These are phyloP conservation scores for Fusarium zealandicum DNA, from an alignment of 2,329 filamentous ascomycete species.

Conservation along the genomic window DNA sequence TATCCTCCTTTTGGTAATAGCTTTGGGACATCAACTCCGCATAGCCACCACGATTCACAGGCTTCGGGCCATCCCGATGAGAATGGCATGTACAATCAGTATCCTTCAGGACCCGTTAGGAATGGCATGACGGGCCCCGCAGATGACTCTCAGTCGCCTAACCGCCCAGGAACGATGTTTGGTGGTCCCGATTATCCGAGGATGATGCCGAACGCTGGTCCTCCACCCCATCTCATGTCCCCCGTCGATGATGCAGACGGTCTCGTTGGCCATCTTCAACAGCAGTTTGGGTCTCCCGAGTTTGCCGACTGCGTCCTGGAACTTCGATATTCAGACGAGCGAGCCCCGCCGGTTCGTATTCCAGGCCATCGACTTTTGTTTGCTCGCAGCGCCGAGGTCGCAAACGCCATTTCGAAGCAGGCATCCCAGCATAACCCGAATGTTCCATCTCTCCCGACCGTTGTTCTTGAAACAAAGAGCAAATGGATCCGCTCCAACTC, in stretches of 20 bases:
- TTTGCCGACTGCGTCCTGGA: constrained; percentile 56
- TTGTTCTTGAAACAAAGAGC: constrained; percentile 57
- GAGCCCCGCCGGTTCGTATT: constrained; percentile 51
- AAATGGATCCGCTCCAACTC: constrained; percentile 62
- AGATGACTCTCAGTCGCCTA: constrained; percentile 44
- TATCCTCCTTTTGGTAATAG: constrained; percentile 46
- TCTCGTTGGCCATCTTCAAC: constrained; percentile 50
- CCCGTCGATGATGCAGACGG: constrained; percentile 47
- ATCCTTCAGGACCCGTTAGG: constrained; percentile 49
- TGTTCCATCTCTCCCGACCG: constrained; percentile 38
- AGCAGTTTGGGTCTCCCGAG: constrained; percentile 44
- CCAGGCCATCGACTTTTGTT: constrained; percentile 64
- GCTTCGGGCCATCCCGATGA: constrained; percentile 60
- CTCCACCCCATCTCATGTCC: constrained; percentile 40
- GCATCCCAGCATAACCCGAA: constrained; percentile 42
- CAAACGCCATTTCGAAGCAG: constrained; percentile 39
- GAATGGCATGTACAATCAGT: constrained; percentile 51
- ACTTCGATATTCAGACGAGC: constrained; percentile 53
- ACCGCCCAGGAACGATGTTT: constrained; percentile 43
- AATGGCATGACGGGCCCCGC: constrained; percentile 45
- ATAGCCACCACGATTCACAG: constrained; percentile 69
- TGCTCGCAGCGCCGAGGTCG: constrained; percentile 55
- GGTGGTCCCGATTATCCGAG: constrained; percentile 42
- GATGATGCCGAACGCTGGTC: constrained; percentile 45
- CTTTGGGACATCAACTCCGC: constrained; percentile 64